phyloP scores from a whole-genome alignment of 2,329 filamentous ascomycete species.

The Sporothrix phasma region DNA sequence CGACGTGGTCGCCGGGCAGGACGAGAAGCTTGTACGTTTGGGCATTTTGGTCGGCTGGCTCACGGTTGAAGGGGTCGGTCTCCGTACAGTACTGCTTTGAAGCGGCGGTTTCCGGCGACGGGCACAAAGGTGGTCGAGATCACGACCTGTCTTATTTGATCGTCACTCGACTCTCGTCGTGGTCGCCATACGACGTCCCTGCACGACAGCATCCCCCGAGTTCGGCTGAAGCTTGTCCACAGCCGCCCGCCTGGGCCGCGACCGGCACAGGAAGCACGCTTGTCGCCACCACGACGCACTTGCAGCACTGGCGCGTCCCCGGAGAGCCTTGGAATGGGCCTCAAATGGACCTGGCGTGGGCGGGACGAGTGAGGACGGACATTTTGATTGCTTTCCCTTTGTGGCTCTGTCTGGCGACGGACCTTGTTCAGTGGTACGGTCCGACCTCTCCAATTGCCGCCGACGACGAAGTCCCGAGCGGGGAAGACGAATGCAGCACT shows the following conservation, averaged over 20 bases:
- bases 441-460: not conserved
- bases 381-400: constrained; percentile 11
- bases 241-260: not conserved
- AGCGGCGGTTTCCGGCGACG: too few species aligned
- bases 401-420: not conserved
- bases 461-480: not conserved
- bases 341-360: not conserved
- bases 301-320: not conserved
- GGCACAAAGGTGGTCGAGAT: not conserved
- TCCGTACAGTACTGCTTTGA: too few species aligned
- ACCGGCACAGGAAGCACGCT: not conserved
- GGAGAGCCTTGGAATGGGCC: too few species aligned
- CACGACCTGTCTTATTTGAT: not conserved
- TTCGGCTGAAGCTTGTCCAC: constrained; percentile 2
- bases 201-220: not conserved
- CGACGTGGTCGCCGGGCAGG: constrained; percentile 37
- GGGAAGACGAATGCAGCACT: not conserved
- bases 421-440: not conserved
- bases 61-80: too few species aligned
- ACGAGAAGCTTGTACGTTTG: constrained; percentile 30
- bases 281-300: not conserved
- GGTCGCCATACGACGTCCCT: not conserved
- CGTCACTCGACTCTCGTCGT: not conserved
- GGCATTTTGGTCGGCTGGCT: not conserved
- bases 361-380: not conserved